Percentiles rank a stretch among this genome's conserved stretches.
These are phyloP conservation scores for Solanum bukasovii DNA, from an alignment of 257 asterid species.

Conservation along the genomic window DNA sequence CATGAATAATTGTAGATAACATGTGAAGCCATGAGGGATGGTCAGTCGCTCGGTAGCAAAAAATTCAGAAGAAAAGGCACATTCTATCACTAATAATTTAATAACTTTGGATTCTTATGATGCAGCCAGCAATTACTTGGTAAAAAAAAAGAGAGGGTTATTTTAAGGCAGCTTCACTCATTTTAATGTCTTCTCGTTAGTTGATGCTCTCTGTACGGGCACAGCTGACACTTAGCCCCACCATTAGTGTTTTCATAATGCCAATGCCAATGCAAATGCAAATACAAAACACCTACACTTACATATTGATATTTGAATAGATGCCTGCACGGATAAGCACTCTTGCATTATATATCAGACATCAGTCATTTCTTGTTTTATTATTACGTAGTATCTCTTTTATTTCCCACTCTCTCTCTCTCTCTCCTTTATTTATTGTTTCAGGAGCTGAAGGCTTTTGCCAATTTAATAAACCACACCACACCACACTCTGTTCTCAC, in stretches of 20 bases:
- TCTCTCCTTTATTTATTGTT: background rate
- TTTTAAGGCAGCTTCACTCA: constrained; percentile 6
- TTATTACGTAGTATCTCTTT: background rate
- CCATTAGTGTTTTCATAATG: constrained; percentile 7
- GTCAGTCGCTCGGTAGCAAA: constrained; percentile 19
- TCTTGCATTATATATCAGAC: background rate
- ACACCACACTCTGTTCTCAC: background rate
- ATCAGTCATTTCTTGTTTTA: background rate
- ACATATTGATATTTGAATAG: constrained; percentile 17
- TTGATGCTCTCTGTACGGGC: background rate
- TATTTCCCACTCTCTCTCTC: background rate
- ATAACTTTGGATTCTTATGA: constrained; percentile 28
- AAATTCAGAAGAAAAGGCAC: background rate
- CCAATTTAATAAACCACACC: background rate
- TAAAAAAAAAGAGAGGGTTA: background rate
- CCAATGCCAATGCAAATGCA: constrained; percentile 36
- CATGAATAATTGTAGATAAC: constrained; percentile 13
- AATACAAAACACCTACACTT: constrained; percentile 48
- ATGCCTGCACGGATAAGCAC: constrained; percentile 36
- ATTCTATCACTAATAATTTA: constrained; percentile 19
- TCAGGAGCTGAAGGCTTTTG: background rate
- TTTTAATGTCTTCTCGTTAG: constrained; percentile 8
- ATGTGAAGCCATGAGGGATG: constrained; percentile 63
- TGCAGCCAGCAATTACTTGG: background rate
- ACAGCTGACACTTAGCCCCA: constrained; percentile 28